Base-by-base conservation (phyloP, 2,329 filamentous ascomycete species). In the Lasiodiplodia sp. region DNA sequence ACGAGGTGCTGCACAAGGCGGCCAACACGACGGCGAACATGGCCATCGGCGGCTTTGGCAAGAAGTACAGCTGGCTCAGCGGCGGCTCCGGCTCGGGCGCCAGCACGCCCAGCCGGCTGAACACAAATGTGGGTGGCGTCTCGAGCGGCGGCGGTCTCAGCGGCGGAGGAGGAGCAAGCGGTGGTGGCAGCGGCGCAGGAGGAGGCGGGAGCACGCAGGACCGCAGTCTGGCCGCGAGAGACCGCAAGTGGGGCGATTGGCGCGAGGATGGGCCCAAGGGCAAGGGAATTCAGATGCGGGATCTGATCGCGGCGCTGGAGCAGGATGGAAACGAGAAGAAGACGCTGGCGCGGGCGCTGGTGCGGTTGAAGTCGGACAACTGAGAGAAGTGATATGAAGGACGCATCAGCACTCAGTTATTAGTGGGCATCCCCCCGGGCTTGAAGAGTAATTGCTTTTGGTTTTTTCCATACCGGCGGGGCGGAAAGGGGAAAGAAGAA, bases 11-110 rank as follows among this genome's bases (percentile, higher is more conserved):
- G 72, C 93, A 95, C 72, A 89, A 90, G 25, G 92, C 91, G 71
- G 93, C 95, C 31, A 97, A 97, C 77, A 86, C 89, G 67, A 97
- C 94, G 0, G 92, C 92, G 67, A 89, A 88, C 71, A 87, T 93
- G 83, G 92, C 92, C 1, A 86, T 94, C 53, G 91, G 91, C 85
- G 87, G 74, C 87, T 77, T 87, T 88, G 80, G 83, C 73, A 91
- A 92, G 77, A 89, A 89, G 72, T 94, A 94, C 76, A 87, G 88
- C 38, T 94, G 92, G 91, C 91, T 94, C 90, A 90, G 83, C 16
- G 84, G 85, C 8, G 58, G 58, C n/a, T 16, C 23, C 23, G 57
- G 73, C 10, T 77, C 78, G 5, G 78, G 77, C 18, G 72, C 76
- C 16, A 73, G 75, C 16, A 79, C 78, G 37, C 78, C 78, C 3